Percentiles rank a stretch among this genome's conserved stretches.
These are phyloP conservation scores for Verticillium tricorpus DNA, from an alignment of 2,329 filamentous ascomycete species.

Conservation along the genomic window DNA sequence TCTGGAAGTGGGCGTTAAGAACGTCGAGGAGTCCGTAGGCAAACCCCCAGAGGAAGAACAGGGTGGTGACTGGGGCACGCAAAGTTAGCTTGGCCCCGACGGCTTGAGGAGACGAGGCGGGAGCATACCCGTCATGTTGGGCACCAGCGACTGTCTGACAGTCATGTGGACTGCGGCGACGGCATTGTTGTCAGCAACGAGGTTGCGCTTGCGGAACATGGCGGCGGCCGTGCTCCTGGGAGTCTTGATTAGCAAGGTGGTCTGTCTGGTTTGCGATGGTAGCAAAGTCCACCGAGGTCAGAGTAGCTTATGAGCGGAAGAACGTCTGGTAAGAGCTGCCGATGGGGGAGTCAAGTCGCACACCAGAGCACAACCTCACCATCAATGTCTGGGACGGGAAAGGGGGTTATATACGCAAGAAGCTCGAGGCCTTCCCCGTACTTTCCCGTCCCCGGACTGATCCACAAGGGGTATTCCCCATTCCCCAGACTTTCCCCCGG, in stretches of 20 bases:
- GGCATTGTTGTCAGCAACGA: conserved; percentile 26
- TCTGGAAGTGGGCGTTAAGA: conserved; percentile 47
- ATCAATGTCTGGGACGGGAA: neutral
- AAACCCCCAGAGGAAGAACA: conserved; percentile 50
- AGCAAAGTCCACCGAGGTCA: too few species aligned
- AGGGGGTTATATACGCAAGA: neutral
- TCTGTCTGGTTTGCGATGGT: neutral
- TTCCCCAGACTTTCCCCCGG: neutral
- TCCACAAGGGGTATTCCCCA: neutral
- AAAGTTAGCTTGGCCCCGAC: conserved; percentile 15
- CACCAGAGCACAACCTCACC: neutral
- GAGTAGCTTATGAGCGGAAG: too few species aligned
- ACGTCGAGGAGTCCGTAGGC: conserved; percentile 26
- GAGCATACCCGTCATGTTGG: conserved; percentile 19
- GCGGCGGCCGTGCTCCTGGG: neutral
- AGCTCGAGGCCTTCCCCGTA: neutral
- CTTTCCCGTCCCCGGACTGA: neutral
- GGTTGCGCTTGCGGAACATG: conserved; percentile 26
- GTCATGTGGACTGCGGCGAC: conserved; percentile 26
- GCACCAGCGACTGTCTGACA: conserved; percentile 26
- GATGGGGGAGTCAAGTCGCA: neutral
- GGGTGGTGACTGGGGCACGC: conserved; percentile 31
- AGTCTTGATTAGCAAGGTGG: neutral
- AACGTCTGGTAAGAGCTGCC: too few species aligned
- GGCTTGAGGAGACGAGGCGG: conserved; percentile 8